These are phyloP conservation scores for Quercus tomentella DNA, from an alignment of 331 rosid genomes.

Conservation along the genomic window DNA sequence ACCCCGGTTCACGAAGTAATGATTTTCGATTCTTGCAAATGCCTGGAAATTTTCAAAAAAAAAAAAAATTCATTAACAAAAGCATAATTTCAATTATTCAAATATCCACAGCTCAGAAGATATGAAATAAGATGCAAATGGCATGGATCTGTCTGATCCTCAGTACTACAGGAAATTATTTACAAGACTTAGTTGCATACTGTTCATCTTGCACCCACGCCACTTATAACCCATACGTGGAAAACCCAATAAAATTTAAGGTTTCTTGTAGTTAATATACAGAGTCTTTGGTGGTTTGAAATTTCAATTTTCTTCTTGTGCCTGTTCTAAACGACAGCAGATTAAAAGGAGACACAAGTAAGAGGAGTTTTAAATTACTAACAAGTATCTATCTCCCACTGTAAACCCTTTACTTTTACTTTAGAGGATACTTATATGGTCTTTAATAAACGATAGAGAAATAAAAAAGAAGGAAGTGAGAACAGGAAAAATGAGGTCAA, in stretches of 20 bases:
- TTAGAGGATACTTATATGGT: background rate
- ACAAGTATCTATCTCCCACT: background rate
- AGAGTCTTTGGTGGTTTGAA: too few relatives aligned
- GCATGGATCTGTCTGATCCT: background rate
- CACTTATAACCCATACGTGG: background rate
- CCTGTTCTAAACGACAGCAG: background rate
- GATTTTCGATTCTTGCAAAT: constrained; percentile 94
- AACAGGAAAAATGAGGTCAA: background rate
- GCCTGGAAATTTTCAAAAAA: constrained; percentile 48
- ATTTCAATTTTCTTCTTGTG: background rate
- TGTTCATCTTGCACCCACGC: background rate
- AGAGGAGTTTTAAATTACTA: background rate
- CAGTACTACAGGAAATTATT: too few relatives aligned
- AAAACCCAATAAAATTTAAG: background rate
- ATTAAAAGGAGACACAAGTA: background rate
- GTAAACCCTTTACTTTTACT: background rate
- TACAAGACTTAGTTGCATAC: background rate
- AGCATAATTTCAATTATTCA: background rate
- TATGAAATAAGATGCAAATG: background rate
- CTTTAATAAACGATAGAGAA: background rate
- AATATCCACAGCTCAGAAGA: background rate
- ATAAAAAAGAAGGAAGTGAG: background rate
- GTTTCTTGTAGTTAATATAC: too few relatives aligned
- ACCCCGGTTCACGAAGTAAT: constrained; percentile 78
- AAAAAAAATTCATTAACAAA: background rate